phyloP scores from a whole-genome alignment of 768 basidiomycete species.

The Naganishia kalamii region DNA sequence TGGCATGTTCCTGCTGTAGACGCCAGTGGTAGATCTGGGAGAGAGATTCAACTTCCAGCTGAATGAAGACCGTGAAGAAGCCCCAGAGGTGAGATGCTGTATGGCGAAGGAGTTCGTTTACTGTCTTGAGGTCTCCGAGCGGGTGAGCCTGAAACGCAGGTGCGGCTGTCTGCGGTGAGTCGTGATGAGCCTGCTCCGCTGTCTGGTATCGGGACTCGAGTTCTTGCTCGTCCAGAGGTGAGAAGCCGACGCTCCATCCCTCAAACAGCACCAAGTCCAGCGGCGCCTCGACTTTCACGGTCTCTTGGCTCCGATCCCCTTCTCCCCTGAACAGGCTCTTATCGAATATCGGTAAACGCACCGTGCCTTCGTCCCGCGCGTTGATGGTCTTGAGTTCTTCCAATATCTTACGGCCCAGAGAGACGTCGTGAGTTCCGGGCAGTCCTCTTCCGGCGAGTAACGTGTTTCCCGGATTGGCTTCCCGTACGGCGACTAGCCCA shows the following conservation, averaged over 20 bases:
- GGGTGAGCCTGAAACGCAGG: conserved; percentile 26
- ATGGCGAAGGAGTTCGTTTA: conserved; percentile 59
- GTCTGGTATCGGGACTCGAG: conserved; percentile 54
- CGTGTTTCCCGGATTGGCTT: conserved; percentile 20
- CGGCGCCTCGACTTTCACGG: conserved; percentile 52
- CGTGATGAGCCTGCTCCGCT: conserved; percentile 9
- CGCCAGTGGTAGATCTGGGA: conserved; percentile 78
- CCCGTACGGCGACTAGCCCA: conserved; percentile 17
- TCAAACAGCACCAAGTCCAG: conserved; percentile 83
- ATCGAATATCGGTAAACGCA: conserved; percentile 74
- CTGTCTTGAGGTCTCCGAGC: conserved; percentile 55
- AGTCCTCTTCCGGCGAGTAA: conserved; percentile 29
- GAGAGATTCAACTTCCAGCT: conserved; percentile 52
- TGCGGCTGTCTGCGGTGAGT: not conserved
- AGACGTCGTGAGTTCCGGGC: conserved; percentile 31
- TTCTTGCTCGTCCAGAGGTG: conserved; percentile 55
- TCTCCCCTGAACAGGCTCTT: conserved; percentile 74
- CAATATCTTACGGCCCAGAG: conserved; percentile 1
- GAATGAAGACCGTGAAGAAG: conserved; percentile 66
- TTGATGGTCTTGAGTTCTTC: conserved; percentile 2
- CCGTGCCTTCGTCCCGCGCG: not conserved
- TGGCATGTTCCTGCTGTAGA: conserved; percentile 76
- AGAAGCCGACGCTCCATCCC: conserved; percentile 93
- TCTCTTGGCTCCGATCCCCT: conserved; percentile 66
- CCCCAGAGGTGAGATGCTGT: conserved; percentile 64